Percentiles rank a stretch among this genome's conserved stretches.
These are phyloP conservation scores for Notholithocarpus densiflorus DNA, from an alignment of 306 rosid species.

Conservation along the genomic window DNA sequence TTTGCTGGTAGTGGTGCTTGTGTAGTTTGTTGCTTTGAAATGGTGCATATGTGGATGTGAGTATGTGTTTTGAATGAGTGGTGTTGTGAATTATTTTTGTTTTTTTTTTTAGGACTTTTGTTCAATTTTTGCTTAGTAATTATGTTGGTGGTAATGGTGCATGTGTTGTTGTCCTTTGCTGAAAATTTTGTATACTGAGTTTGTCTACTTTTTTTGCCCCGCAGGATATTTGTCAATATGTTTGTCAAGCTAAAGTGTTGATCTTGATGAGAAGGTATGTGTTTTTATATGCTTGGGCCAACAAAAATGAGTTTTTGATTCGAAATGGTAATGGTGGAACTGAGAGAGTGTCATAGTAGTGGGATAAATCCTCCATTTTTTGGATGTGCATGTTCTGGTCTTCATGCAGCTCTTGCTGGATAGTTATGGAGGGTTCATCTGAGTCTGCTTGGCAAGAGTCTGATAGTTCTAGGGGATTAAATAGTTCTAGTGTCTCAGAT, in stretches of 20 bases:
- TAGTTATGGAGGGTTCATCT: slow-evolving; percentile 77
- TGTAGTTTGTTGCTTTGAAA: background rate
- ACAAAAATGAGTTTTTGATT: slow-evolving; percentile 40
- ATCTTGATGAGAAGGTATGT: slow-evolving; percentile 23
- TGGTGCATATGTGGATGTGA: background rate
- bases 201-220: slow-evolving; percentile 28
- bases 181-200: slow-evolving; percentile 14
- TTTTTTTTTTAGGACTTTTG: background rate
- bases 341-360: slow-evolving; percentile 36
- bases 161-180: slow-evolving; percentile 4
- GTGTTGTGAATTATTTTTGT: background rate
- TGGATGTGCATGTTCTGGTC: slow-evolving; percentile 43
- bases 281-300: background rate
- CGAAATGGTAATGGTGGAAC: slow-evolving; percentile 41
- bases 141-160: slow-evolving; percentile 10
- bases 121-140: background rate
- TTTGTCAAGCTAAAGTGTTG: slow-evolving; percentile 27
- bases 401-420: slow-evolving; percentile 62
- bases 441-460: slow-evolving; percentile 60
- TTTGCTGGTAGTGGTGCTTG: background rate
- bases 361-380: slow-evolving; percentile 30
- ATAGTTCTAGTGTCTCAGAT: slow-evolving; percentile 56
- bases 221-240: slow-evolving; percentile 33
- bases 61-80: background rate
- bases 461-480: slow-evolving; percentile 58